Conservation (phyloP, 2,329 filamentous ascomycete genomes). For the Drechslerella dactyloides region DNA sequence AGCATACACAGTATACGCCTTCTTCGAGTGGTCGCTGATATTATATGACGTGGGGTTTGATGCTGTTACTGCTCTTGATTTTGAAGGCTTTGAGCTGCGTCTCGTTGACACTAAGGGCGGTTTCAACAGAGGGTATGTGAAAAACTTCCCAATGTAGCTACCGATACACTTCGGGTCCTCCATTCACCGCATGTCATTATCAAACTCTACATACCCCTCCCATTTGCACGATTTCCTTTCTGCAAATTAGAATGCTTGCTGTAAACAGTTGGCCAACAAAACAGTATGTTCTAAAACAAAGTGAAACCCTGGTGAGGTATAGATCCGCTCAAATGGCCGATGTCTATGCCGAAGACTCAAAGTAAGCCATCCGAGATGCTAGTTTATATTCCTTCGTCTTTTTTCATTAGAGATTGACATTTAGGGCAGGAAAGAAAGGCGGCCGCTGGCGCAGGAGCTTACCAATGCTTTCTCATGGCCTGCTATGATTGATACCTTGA, state of each 20-base stretch:
- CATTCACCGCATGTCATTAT: constrained; percentile 56
- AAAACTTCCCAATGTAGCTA: constrained; percentile 86
- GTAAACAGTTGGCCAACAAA: constrained; percentile 49
- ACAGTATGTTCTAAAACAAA: constrained; percentile 47
- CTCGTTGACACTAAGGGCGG: constrained; percentile 83
- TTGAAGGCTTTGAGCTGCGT: constrained; percentile 83
- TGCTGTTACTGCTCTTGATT: constrained; percentile 90
- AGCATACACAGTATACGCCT: constrained; percentile 97
- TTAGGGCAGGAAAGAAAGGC: constrained; percentile 70
- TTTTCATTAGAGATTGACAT: constrained; percentile 31
- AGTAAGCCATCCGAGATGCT: constrained; percentile 29
- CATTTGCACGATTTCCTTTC: neutral
- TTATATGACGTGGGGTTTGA: constrained; percentile 96
- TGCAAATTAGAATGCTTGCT: constrained; percentile 25
- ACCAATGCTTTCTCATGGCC: constrained; percentile 74
- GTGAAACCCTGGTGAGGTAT: constrained; percentile 51
- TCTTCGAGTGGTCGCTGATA: constrained; percentile 96
- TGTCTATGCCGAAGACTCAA: constrained; percentile 42
- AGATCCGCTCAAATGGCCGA: constrained; percentile 46
- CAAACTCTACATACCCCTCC: constrained; percentile 45
- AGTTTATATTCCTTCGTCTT: constrained; percentile 3
- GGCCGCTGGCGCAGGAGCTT: constrained; percentile 71
- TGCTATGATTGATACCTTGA: constrained; percentile 77
- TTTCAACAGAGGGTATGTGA: constrained; percentile 96
- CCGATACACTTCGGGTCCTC: constrained; percentile 62